phyloP scores from a whole-genome alignment of 345 rosid genomes.

The rapeseed (Brassica napus) region Da-Ae NC_063452.1:62856001-62856500 shows the following conservation, averaged over 20 bases:
- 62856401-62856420: slow-evolving; percentile 85
- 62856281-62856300: too few relatives aligned
- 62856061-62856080: background rate
- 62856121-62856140: slow-evolving; percentile 92
- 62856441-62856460: slow-evolving; percentile 61
- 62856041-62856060: slow-evolving; percentile 1
- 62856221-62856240: background rate
- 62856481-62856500: background rate
- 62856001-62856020: background rate
- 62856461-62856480: background rate
- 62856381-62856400: slow-evolving; percentile 87
- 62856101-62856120: slow-evolving; percentile 90
- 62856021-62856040: background rate
- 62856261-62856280: too few relatives aligned
- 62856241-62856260: background rate
- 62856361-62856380: slow-evolving; percentile 66
- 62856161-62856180: slow-evolving; percentile 84
- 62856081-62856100: slow-evolving; percentile 60
- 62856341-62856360: slow-evolving; percentile 26
- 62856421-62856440: slow-evolving; percentile 98
- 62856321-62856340: background rate
- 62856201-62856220: slow-evolving; percentile 5
- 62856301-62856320: too few relatives aligned
- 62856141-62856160: slow-evolving; percentile 91
- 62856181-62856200: slow-evolving; percentile 61